Percentiles rank a stretch among this genome's conserved stretches.
Conservation (phyloP, 1,284 basidiomycete genomes). For the Ceratobasidium sp. region DNA sequence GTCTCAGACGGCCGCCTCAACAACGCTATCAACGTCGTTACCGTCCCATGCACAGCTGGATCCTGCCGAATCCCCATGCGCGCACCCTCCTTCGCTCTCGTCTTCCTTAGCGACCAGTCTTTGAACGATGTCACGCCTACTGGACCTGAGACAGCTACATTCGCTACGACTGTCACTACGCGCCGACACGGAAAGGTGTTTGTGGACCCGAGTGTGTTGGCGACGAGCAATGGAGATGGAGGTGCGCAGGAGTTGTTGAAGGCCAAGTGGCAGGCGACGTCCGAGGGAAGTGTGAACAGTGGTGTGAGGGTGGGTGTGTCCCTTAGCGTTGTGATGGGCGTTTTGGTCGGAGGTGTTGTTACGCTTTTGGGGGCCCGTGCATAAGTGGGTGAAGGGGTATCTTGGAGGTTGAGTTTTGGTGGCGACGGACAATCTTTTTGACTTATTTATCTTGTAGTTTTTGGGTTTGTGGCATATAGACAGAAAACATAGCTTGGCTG, state of each 20-base stretch:
- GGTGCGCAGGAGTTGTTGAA: conserved; percentile 30
- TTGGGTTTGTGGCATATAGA: too few species aligned
- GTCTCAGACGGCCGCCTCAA: conserved; percentile 54
- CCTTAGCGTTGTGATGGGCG: neutral
- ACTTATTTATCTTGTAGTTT: conserved; percentile 5
- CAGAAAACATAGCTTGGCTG: too few species aligned
- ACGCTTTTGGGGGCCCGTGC: conserved; percentile 4
- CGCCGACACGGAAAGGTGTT: conserved; percentile 7
- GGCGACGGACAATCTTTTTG: neutral
- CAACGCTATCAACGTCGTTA: conserved; percentile 50
- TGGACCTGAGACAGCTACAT: neutral
- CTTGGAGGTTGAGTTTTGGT: neutral
- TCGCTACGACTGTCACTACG: conserved; percentile 46
- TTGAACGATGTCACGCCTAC: conserved; percentile 43
- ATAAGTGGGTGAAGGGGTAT: neutral
- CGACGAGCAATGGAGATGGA: conserved; percentile 53
- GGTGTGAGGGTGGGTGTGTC: conserved; percentile 9
- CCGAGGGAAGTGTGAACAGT: conserved; percentile 24
- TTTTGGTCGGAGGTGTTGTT: conserved; percentile 3
- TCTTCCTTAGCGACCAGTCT: conserved; percentile 55
- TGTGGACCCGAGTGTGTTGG: conserved; percentile 51
- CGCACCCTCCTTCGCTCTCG: conserved; percentile 57
- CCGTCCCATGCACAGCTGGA: conserved; percentile 51
- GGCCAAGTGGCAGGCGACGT: conserved; percentile 40
- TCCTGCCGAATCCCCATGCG: conserved; percentile 55